Conservation (phyloP, 352 stramenopile genomes). For the Discostella stelligera region DNA sequence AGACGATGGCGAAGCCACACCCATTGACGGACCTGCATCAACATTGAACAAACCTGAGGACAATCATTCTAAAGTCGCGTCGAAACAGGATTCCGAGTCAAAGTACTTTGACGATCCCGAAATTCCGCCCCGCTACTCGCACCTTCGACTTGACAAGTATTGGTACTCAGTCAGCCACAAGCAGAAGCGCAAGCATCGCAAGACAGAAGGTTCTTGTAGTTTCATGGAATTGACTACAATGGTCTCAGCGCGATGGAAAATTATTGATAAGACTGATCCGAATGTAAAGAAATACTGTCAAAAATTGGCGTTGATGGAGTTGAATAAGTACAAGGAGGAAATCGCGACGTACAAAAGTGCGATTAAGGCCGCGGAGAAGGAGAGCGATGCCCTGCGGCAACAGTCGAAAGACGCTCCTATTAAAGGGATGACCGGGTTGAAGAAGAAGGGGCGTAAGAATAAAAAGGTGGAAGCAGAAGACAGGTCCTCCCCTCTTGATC, state of each 20-base stretch:
- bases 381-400: background rate
- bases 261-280: slow-evolving; percentile 27
- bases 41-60: background rate
- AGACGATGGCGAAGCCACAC: background rate
- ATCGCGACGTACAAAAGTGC: slow-evolving; percentile 36
- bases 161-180: slow-evolving; percentile 47
- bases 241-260: slow-evolving; percentile 44
- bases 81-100: background rate
- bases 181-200: slow-evolving; percentile 48
- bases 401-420: background rate
- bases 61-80: background rate
- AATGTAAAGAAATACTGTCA: slow-evolving; percentile 43
- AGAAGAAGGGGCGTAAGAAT: slow-evolving; percentile 3
- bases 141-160: slow-evolving; percentile 35
- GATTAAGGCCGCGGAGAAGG: slow-evolving; percentile 11
- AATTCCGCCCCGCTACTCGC: slow-evolving; percentile 26
- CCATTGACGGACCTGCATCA: background rate
- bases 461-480: background rate
- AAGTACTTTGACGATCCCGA: slow-evolving; percentile 23
- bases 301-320: slow-evolving; percentile 35
- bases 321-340: slow-evolving; percentile 40
- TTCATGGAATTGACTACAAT: slow-evolving; percentile 53
- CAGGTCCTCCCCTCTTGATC: background rate
- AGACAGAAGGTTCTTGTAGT: slow-evolving; percentile 37
- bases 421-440: background rate